phyloP scores from a whole-genome alignment of 352 stramenopile species.

The Pythium angustatum region DNA sequence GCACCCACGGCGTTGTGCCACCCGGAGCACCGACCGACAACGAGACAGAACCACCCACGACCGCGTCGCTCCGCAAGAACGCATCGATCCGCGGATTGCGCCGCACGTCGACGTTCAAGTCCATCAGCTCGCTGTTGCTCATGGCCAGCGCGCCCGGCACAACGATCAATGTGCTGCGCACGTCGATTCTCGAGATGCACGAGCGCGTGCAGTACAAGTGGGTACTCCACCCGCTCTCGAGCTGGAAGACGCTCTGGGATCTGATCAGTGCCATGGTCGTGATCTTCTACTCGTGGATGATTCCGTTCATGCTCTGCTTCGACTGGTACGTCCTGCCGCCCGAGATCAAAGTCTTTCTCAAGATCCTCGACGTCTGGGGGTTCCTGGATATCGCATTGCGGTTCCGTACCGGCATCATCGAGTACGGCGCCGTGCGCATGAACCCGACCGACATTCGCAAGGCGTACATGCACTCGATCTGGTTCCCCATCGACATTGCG shows the following conservation, averaged over 20 bases:
- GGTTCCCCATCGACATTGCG: constrained; percentile 62
- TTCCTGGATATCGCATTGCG: constrained; percentile 52
- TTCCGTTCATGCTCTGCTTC: constrained; percentile 70
- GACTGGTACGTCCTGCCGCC: constrained; percentile 45
- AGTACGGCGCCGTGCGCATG: constrained; percentile 60
- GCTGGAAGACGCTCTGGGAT: constrained; percentile 58
- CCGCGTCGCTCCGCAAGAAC: constrained; percentile 17
- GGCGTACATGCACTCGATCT: constrained; percentile 52
- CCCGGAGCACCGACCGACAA: background rate
- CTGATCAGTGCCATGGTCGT: constrained; percentile 52
- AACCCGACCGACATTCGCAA: constrained; percentile 48
- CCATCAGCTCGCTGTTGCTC: constrained; percentile 33
- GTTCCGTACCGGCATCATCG: constrained; percentile 61
- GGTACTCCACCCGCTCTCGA: constrained; percentile 55
- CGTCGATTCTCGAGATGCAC: constrained; percentile 59
- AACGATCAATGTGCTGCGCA: constrained; percentile 64
- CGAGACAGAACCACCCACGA: background rate
- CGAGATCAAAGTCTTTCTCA: constrained; percentile 40
- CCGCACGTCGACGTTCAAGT: constrained; percentile 29
- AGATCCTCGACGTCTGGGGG: constrained; percentile 50
- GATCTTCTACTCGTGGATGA: constrained; percentile 77
- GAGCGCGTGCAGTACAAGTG: constrained; percentile 48
- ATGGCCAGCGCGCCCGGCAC: constrained; percentile 10
- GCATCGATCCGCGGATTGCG: constrained; percentile 24
- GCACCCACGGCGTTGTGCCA: background rate